Base-by-base conservation (phyloP, 768 basidiomycete species). In the Serendipita sp. region DNA sequence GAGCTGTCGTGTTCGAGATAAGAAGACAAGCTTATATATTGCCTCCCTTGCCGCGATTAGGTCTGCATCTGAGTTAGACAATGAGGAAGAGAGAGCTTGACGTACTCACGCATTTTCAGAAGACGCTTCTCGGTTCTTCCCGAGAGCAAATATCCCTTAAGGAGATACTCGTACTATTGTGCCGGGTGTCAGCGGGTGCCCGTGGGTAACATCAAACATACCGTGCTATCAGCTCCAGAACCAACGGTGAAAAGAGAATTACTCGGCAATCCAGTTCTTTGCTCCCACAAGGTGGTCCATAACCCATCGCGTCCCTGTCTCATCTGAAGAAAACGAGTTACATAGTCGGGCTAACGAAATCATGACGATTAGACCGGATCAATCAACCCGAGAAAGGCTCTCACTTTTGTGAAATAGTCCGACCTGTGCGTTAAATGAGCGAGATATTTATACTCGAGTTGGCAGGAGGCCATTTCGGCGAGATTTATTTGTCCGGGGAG, bases 371-470 rank as follows among this genome's bases (percentile, higher is more conserved):
- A 3, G 15, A 30, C 45, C 13, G 34, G 18, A 53, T 24, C 11
- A 11, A 46, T 18, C 45, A 46, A 18, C 24, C 24, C 18, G 45
- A 46, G 45, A 18, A 46, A 13, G 45, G 18, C 45, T 13, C 11
- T 67, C 84, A 86, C 66, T 78, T 78, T 64, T 82, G 24, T 78
- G 66, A 78, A 80, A 69, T 86, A 84, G 44, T 77, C 78, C 63
- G 80, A 78, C 67, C 86, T 85, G 1, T 86, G 87, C 1, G 89
- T 92, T 8, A 85, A 72, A 68, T 88, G 85, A 1, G 88, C 86
- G 1, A 94, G 79, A 68, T 92, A 92, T 65, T 86, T 80, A 72
- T 91, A 89, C 73, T 95, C 93, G 60, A 95, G 72, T 71, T 93
- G 90, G 64, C 88, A 77, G 48, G 82, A 89, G 2, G 83, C 88